These are phyloP conservation scores for Massarina eburnea DNA, from an alignment of 2,329 filamentous ascomycete species.

Conservation along the genomic window DNA sequence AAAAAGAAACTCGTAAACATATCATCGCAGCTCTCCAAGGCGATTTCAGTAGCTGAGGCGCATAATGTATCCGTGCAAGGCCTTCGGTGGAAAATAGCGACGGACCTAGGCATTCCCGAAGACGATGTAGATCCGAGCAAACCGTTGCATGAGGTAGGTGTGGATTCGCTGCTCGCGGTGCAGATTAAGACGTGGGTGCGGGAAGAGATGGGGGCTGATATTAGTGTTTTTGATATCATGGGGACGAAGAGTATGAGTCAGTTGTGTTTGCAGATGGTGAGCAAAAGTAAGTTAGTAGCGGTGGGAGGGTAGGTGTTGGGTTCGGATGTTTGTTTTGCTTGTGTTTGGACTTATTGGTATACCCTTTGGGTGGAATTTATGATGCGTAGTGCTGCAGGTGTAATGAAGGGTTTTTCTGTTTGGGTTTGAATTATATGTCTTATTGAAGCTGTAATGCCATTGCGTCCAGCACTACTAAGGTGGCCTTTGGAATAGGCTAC, in stretches of 20 bases:
- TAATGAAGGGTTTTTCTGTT: too few relatives aligned
- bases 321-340: too few relatives aligned
- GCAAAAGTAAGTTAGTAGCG: not conserved
- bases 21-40: not conserved
- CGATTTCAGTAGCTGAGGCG: not conserved
- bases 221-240: conserved; percentile 21
- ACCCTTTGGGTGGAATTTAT: too few relatives aligned
- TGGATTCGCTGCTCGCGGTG: conserved; percentile 29
- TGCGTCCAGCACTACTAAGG: conserved; percentile 25
- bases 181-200: conserved; percentile 23
- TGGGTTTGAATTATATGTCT: too few relatives aligned
- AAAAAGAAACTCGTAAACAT: not conserved
- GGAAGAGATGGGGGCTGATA: conserved; percentile 15
- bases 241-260: conserved; percentile 8
- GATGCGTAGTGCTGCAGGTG: too few relatives aligned
- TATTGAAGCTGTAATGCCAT: too few relatives aligned
- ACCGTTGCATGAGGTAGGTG: conserved; percentile 13
- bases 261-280: not conserved
- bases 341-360: too few relatives aligned
- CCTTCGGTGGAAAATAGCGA: not conserved
- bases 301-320: too few relatives aligned
- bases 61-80: not conserved
- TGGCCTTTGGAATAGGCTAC: conserved; percentile 8
- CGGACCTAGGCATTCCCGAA: conserved; percentile 1
- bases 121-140: conserved; percentile 9